Conservation (phyloP, 2,329 filamentous ascomycete species). For the Trichoderma breve region DNA sequence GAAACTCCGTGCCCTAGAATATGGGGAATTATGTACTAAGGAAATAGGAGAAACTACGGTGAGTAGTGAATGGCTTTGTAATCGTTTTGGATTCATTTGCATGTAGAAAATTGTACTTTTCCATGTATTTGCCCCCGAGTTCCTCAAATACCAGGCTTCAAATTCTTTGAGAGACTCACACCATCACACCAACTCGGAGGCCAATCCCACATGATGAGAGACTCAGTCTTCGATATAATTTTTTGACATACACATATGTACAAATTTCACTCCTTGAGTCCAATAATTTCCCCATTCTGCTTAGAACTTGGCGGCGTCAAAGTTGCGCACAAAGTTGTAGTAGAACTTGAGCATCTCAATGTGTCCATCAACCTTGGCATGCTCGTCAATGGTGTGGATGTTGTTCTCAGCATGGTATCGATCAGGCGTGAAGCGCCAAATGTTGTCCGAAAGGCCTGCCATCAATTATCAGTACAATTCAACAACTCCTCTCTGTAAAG, state of each 20-base stretch:
- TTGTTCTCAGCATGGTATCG: constrained; percentile 27
- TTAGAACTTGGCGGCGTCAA: constrained; percentile 33
- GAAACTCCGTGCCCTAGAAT: not conserved
- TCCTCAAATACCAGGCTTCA: not conserved
- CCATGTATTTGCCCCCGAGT: not conserved
- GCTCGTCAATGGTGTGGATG: constrained; percentile 46
- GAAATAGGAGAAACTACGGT: not conserved
- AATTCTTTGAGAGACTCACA: not conserved
- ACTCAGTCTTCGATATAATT: not conserved
- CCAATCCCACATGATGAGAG: not conserved
- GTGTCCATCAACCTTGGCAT: constrained; percentile 39
- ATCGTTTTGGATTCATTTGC: not conserved
- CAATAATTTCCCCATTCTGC: not conserved
- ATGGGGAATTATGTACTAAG: not conserved
- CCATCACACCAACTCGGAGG: not conserved
- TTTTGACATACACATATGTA: not conserved
- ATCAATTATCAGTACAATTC: constrained; percentile 28
- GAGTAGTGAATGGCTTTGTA: not conserved
- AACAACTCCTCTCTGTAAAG: rapidly evolving
- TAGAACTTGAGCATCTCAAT: constrained; percentile 45
- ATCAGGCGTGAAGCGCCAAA: constrained; percentile 45
- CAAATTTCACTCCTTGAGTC: not conserved
- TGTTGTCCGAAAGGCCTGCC: constrained; percentile 14
- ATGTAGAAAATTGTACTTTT: not conserved
- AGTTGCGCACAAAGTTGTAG: constrained; percentile 44